Percentiles rank a stretch among this genome's conserved stretches.
phyloP scores from a whole-genome alignment of 768 basidiomycete species.

The Thelephora aurantiotincta region DNA sequence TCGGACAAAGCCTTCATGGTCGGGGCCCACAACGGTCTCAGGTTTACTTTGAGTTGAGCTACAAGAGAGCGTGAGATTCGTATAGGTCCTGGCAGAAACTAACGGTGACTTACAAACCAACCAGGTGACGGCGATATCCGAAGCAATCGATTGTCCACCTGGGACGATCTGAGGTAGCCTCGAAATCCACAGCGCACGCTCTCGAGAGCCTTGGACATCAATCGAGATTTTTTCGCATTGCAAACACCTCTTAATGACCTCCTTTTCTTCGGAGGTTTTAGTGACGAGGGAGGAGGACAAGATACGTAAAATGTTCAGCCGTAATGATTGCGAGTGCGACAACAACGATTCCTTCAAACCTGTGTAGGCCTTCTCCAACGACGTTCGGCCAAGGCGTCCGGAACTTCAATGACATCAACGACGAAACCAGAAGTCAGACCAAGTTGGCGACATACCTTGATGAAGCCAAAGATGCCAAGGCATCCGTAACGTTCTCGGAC shows the following conservation, averaged over 20 bases:
- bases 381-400: conserved; percentile 1
- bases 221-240: conserved; percentile 73
- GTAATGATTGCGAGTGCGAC: conserved; percentile 57
- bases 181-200: conserved; percentile 67
- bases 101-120: conserved; percentile 40
- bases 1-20: conserved; percentile 51
- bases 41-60: conserved; percentile 89
- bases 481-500: conserved; percentile 41
- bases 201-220: conserved; percentile 69
- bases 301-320: conserved; percentile 51
- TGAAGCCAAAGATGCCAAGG: conserved; percentile 32
- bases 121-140: conserved; percentile 59
- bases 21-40: conserved; percentile 83
- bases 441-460: conserved; percentile 25
- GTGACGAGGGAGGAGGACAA: conserved; percentile 39
- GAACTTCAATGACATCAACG: no score
- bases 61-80: conserved; percentile 1
- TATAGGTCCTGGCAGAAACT: not conserved
- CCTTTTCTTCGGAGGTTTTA: conserved; percentile 26
- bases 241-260: conserved; percentile 51
- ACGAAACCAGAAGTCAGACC: not conserved
- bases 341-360: conserved; percentile 39
- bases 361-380: conserved; percentile 37
- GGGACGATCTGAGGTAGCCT: conserved; percentile 50
- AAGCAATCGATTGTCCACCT: conserved; percentile 38